Evolutionary conservation across 208 protist species (phyloP), one percentile per base, ranked within the genome.

Genomic region (Crithidia sp.): DNA sequence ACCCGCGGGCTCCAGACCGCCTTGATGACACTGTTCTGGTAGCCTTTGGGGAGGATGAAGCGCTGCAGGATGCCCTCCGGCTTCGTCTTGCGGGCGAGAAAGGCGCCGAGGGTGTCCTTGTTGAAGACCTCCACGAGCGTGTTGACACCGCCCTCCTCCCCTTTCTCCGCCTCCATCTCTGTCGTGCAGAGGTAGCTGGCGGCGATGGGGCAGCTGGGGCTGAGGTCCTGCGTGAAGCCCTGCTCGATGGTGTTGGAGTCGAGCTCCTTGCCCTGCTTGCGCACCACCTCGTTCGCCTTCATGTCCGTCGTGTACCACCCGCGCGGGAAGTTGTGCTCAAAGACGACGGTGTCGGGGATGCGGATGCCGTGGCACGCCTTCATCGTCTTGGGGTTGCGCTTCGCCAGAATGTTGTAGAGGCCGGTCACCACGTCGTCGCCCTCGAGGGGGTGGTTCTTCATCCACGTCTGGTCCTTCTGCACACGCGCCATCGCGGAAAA

Each of bases 301-400:
- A 86, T 75, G 71, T 95, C 90, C 8, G 86, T 93, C 28, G 89
- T 90, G 79, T 95, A 96, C 92, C 92, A 96, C 16, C 89, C 92
- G 2, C 90, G 79, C 6, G 92, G 92, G 74, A 96, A 96, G 77
- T 95, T 96, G 69, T 91, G 92, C 73, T 96, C 92, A 69, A 89
- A 96, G 28, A 96, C 92, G 41, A 96, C 87, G 2, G 92, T 96
- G 76, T 96, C 88, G 7, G 92, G 92, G 2, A 93, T 83, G 66
- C 86, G 79, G 61, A 96, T 89, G 40, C 85, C 85, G 43, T 71
- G 73, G 64, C 91, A 95, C 52, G 86, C 77, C 82, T 95, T 94
- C 83, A 95, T 86, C 54, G 83, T 92, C 69, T 95, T 95, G 62
- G 89, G 81, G 79, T 95, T 94, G 43, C 83, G 81, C 78, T 95